Conservation (phyloP, 2,329 filamentous ascomycete genomes). For the Paraphoma chrysanthemicola region DNA sequence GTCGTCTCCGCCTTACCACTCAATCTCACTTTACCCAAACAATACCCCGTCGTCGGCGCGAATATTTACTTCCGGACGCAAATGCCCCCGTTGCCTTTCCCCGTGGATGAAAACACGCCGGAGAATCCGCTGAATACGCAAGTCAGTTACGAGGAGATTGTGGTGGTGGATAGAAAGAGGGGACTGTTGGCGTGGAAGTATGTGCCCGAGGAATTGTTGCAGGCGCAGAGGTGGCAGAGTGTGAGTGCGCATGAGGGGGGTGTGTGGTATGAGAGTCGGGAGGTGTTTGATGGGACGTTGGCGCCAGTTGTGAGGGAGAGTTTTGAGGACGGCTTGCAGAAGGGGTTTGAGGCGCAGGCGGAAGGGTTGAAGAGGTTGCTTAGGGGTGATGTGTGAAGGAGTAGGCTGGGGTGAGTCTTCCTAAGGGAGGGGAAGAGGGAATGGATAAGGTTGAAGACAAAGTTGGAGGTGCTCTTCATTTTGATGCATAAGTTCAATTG, state of each 20-base stretch:
- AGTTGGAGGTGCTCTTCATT: too few species aligned
- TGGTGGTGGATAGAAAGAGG: constrained; percentile 31
- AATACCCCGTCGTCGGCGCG: constrained; percentile 31
- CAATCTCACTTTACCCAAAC: constrained; percentile 28
- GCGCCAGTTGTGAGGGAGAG: constrained; percentile 19
- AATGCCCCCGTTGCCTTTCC: constrained; percentile 36
- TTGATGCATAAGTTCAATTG: too few species aligned
- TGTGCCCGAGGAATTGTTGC: constrained; percentile 12
- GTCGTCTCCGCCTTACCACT: constrained; percentile 17
- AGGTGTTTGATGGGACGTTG: constrained; percentile 32
- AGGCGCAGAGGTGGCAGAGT: constrained; percentile 37
- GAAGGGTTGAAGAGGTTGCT: constrained; percentile 32
- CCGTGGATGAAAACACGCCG: constrained; percentile 32
- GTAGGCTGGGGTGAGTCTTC: too few species aligned
- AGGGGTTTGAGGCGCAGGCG: constrained; percentile 37
- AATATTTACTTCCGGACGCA: constrained; percentile 35
- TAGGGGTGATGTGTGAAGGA: not conserved
- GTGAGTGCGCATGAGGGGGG: constrained; percentile 31
- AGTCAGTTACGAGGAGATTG: constrained; percentile 35
- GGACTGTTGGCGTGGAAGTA: constrained; percentile 37
- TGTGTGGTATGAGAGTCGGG: constrained; percentile 40
- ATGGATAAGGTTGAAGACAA: too few species aligned
- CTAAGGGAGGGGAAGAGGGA: too few species aligned
- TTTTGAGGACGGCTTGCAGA: constrained; percentile 25
- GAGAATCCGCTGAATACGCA: constrained; percentile 34